These are phyloP conservation scores for Corchorus olitorius DNA, from an alignment of 345 rosid genomes.

Conservation along the genomic window DNA sequence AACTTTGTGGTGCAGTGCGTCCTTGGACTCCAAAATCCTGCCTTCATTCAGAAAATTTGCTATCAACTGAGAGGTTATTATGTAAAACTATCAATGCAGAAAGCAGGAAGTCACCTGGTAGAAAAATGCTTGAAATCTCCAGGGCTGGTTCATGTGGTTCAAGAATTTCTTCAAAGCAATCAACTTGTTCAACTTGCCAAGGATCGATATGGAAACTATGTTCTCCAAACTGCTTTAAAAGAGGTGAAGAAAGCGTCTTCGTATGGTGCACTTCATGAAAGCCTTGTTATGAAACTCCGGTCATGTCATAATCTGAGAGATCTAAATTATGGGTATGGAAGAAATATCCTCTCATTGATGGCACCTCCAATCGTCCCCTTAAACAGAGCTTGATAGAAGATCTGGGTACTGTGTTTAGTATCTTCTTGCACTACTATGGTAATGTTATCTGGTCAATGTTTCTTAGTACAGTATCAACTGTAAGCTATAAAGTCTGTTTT, in stretches of 20 bases:
- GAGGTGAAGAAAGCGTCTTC: not conserved
- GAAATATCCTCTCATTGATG: not conserved
- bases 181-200: not conserved
- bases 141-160: not conserved
- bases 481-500: too few relatives aligned
- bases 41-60: not conserved
- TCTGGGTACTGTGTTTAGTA: not conserved
- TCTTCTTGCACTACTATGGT: too few relatives aligned
- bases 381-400: not conserved
- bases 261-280: not conserved
- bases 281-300: not conserved
- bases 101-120: not conserved
- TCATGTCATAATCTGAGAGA: not conserved
- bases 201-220: conserved; percentile 9
- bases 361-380: not conserved
- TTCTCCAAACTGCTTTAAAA: conserved; percentile 7
- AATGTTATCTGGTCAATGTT: too few relatives aligned
- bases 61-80: not conserved
- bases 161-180: not conserved
- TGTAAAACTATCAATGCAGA: not conserved
- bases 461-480: too few relatives aligned
- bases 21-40: not conserved
- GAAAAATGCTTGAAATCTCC: conserved; percentile 8
- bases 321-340: conserved; percentile 1
- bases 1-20: conserved; percentile 6